Base-by-base conservation (phyloP, 2,329 filamentous ascomycete genomes). In the Ophiocordyceps camponoti-floridani region DNA sequence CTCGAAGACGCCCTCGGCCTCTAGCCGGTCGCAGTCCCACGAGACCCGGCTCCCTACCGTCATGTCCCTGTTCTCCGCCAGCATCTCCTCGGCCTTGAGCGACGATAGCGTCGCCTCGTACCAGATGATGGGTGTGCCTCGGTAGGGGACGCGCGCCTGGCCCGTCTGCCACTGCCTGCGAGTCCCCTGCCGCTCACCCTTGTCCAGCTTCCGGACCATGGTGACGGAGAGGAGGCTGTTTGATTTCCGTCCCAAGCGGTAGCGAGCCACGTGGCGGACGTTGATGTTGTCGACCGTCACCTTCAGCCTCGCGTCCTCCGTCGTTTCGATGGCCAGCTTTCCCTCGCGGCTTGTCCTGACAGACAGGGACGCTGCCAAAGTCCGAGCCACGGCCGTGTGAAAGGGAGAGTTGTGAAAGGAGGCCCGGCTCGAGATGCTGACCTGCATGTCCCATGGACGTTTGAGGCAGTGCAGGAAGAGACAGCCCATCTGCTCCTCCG, bases 381-480 rank as follows among this genome's bases (percentile, higher is more conserved):
- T 46, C 13, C 48, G 16, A 13, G 53, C 52, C 42, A 57, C 54
- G 4, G 16, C 18, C 33, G 37, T 43, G 23, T 57, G 50, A 4
- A 30, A 45, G 7, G 46, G 26, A 4, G 53, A 50, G 11, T 44
- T 41, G 4, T 46, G 33, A 35, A 49, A 45, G 14, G 47, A 42
- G 13, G 40, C 42, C 1, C 47, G 46, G 6, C 48, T 51, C 5
- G 45, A 50, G 10, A 51, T 45, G n/a, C 46, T 47, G 13, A 59
- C 43, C 14, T 57, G 53, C 27, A 62, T 46, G 42, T 61, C 59
- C 59, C 59, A 62, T 1, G 58, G 53, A 10, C 53, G 50, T 5
- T 46, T 47, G 6, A 54, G 46, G 30, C 59, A 62, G 27, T 62
- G 59, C 2, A 62, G 41, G 31, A 52, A 53, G 3, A 56, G 42